Base-by-base conservation (phyloP, 1,284 basidiomycete genomes). In the Xerocomus tenax region DNA sequence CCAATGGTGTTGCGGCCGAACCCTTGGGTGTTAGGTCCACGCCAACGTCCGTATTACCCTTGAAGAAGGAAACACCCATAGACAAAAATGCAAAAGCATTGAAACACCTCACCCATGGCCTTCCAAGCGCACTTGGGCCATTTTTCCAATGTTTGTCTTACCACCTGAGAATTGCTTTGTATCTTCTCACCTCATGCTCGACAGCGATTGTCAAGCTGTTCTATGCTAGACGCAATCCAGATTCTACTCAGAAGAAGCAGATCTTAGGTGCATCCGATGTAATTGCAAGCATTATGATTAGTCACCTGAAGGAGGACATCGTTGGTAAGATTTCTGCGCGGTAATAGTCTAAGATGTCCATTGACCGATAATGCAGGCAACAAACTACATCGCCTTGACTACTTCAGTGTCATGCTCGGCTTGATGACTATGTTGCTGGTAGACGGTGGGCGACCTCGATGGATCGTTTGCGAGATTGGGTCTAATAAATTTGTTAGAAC, bases 161-260 rank as follows among this genome's bases (percentile, higher is more conserved):
- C 42, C 30, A 16, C 19, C 13, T 30, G 36, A 35, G 15, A 26
- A 23, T n/a, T 21, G 12, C 40, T 41, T 48, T 10, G 29, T 48
- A 38, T 45, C 38, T 50, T 47, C 44, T 59, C 13, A 58, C 42
- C 21, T 30, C 34, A 40, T 38, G 16, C 52, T 43, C 21, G 34
- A 29, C 54, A 91, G 91, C 89, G 15, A 81, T 93, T 53, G 86
- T 93, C 54, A 89, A 91, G 64, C 75, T 96, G 63, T 85, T 97
- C 64, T 82, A 90, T 61, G 86, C 84, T 23, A 79, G 94, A 51
- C 79, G 86, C 26, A 85, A 77, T 59, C 77, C 82, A 13, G 95
- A 98, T 61, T 58, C 78, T 1, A 62, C 75, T 4, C 91, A 95
- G 66, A 88, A 82, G 67, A 81, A 83, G 58, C 87, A 91, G 60